Percentiles rank a stretch among this genome's conserved stretches.
Conservation (phyloP, 495 filamentous ascomycete species). For the Penicillium salamii region DNA sequence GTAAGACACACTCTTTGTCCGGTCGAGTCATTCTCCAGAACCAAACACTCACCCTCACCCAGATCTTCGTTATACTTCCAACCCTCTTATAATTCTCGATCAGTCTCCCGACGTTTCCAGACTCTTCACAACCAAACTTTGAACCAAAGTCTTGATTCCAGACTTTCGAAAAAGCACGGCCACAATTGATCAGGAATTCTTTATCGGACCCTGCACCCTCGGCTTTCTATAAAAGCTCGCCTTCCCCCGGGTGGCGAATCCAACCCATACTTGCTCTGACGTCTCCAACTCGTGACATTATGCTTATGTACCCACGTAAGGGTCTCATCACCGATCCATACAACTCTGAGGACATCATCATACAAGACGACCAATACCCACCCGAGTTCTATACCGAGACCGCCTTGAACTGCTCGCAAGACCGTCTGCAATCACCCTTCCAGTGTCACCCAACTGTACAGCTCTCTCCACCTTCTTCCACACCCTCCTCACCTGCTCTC, state of each 20-base stretch:
- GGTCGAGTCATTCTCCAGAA: conserved; percentile 22
- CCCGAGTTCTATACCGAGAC: conserved; percentile 33
- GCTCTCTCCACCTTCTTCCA: conserved; percentile 43
- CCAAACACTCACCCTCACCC: conserved; percentile 13
- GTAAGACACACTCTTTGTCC: conserved; percentile 14
- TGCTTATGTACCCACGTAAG: conserved; percentile 51
- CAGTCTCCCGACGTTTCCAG: conserved; percentile 38
- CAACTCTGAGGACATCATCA: conserved; percentile 37
- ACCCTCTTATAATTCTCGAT: conserved; percentile 10
- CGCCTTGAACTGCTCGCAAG: conserved; percentile 26
- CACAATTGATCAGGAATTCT: conserved; percentile 21
- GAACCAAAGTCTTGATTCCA: conserved; percentile 8
- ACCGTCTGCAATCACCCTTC: conserved; percentile 38
- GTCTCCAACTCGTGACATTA: conserved; percentile 38
- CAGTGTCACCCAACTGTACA: conserved; percentile 33
- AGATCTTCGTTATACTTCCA: conserved; percentile 18
- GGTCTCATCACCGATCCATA: conserved; percentile 46
- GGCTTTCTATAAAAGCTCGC: conserved; percentile 31
- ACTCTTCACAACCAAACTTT: conserved; percentile 26
- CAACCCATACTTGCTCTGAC: conserved; percentile 28
- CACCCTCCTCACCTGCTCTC: conserved; percentile 39
- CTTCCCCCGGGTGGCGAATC: conserved; percentile 35
- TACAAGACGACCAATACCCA: conserved; percentile 47
- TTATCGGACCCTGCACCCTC: conserved; percentile 29
- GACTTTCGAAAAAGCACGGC: conserved; percentile 9